Evolutionary conservation across 768 basidiomycete species (phyloP).

Genomic region (Pisolithus microcarpus): DNA sequence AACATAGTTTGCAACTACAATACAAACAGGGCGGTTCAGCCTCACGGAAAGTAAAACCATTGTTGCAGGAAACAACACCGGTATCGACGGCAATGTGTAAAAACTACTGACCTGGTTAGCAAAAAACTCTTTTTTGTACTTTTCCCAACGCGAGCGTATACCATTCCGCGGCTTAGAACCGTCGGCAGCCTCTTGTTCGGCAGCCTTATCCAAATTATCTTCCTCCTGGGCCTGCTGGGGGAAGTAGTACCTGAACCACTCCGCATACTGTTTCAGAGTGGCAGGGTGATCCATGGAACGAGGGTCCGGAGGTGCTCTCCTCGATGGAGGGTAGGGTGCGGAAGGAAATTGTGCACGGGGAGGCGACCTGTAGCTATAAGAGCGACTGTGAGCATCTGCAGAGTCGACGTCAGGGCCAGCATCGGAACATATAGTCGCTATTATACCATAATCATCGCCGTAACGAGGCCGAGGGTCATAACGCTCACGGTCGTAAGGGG

Average conservation of each 20-base stretch:
- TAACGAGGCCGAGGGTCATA: slow-evolving; percentile 81
- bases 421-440: slow-evolving; percentile 1
- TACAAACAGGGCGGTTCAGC: slow-evolving; percentile 29
- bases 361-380: slow-evolving; percentile 57
- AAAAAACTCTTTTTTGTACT: slow-evolving; percentile 88
- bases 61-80: slow-evolving; percentile 9
- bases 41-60: slow-evolving; percentile 7
- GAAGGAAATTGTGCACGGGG: slow-evolving; percentile 47
- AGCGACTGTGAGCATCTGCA: slow-evolving; percentile 59
- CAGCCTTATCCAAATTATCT: slow-evolving; percentile 76
- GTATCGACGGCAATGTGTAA: slow-evolving; percentile 9
- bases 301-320: slow-evolving; percentile 70
- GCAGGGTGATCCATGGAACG: slow-evolving; percentile 79
- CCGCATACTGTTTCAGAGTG: slow-evolving; percentile 75
- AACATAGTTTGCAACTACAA: slow-evolving; percentile 91
- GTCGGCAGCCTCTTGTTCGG: slow-evolving; percentile 76
- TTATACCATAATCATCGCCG: slow-evolving; percentile 73
- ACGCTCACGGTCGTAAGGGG: slow-evolving; percentile 75
- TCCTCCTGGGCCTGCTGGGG: slow-evolving; percentile 76
- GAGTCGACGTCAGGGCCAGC: slow-evolving; percentile 7
- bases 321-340: slow-evolving; percentile 35
- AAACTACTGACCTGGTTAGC: slow-evolving; percentile 70
- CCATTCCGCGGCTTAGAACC: slow-evolving; percentile 79
- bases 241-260: slow-evolving; percentile 77
- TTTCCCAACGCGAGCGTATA: slow-evolving; percentile 81